These are phyloP conservation scores for Luffa aegyptiaca DNA, from an alignment of 306 rosid species.

Conservation along the genomic window DNA sequence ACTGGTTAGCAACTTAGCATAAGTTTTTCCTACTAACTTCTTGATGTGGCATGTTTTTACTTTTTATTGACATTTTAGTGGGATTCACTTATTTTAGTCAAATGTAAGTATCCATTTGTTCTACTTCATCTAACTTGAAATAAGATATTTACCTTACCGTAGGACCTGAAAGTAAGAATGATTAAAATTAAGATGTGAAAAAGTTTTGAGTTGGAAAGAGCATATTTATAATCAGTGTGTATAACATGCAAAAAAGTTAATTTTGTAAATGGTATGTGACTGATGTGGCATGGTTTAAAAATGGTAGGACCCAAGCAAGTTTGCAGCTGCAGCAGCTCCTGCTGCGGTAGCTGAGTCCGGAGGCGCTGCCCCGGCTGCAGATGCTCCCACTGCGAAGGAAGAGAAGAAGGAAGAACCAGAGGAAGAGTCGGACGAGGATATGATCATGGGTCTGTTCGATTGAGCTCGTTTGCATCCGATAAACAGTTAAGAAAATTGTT, in stretches of 20 bases:
- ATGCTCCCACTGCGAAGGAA: slow-evolving; percentile 21
- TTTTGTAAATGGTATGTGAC: neutral
- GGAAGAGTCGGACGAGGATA: slow-evolving; percentile 39
- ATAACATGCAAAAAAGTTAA: neutral
- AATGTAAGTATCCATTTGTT: no score
- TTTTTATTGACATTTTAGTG: neutral
- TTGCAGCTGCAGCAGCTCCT: slow-evolving; percentile 27
- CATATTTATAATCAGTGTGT: neutral
- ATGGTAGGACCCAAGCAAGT: slow-evolving; percentile 38
- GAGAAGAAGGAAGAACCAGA: slow-evolving; percentile 59
- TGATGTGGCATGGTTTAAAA: neutral
- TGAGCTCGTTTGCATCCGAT: neutral
- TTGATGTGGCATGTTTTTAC: neutral
- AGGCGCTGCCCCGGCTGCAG: slow-evolving; percentile 22
- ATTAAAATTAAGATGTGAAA: neutral
- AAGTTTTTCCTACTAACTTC: neutral
- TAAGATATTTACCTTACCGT: neutral
- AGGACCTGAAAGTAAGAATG: neutral
- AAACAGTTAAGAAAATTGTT: neutral
- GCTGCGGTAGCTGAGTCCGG: slow-evolving; percentile 1
- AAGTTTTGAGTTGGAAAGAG: neutral
- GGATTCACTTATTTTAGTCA: neutral
- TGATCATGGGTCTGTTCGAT: slow-evolving; percentile 35
- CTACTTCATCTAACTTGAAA: neutral
- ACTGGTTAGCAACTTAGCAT: no score